Evolutionary conservation across 1,284 basidiomycete species (phyloP).

Genomic region (Leccinum pseudoinsigne): DNA sequence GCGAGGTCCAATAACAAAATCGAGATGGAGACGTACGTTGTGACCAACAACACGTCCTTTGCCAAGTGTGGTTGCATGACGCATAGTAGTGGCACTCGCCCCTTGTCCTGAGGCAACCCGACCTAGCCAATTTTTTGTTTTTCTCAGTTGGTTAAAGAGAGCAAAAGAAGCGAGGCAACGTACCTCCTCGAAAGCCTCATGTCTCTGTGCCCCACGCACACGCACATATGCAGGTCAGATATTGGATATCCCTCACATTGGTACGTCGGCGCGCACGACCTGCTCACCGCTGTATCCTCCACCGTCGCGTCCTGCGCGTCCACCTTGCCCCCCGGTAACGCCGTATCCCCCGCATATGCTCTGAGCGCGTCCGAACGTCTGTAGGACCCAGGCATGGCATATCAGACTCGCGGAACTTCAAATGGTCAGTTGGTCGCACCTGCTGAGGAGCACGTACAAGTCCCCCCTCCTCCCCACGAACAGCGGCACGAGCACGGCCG

Average conservation of each 20-base stretch:
- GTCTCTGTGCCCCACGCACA: slow-evolving; percentile 44
- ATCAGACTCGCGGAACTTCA: neutral
- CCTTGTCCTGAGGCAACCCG: slow-evolving; percentile 70
- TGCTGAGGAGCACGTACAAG: slow-evolving; percentile 76
- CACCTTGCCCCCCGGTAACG: slow-evolving; percentile 79
- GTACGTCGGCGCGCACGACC: neutral
- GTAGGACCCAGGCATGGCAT: neutral
- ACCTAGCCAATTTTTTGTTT: slow-evolving; percentile 49
- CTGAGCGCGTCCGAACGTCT: slow-evolving; percentile 73
- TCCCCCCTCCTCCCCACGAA: slow-evolving; percentile 83
- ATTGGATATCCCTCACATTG: neutral
- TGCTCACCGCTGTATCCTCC: slow-evolving; percentile 78
- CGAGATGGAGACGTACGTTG: slow-evolving; percentile 57
- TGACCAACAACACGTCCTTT: slow-evolving; percentile 71
- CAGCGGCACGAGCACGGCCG: slow-evolving; percentile 76
- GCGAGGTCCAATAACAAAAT: neutral
- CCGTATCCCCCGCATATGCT: slow-evolving; percentile 82
- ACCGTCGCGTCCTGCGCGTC: slow-evolving; percentile 65
- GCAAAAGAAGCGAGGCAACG: neutral
- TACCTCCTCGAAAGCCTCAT: slow-evolving; percentile 76
- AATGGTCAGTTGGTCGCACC: slow-evolving; percentile 43
- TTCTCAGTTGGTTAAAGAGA: neutral
- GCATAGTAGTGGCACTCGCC: slow-evolving; percentile 71
- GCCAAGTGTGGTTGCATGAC: slow-evolving; percentile 76
- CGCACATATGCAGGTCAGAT: neutral